Base-by-base conservation (phyloP, 164 flowering plant species). In the Aristolochia californica region DNA sequence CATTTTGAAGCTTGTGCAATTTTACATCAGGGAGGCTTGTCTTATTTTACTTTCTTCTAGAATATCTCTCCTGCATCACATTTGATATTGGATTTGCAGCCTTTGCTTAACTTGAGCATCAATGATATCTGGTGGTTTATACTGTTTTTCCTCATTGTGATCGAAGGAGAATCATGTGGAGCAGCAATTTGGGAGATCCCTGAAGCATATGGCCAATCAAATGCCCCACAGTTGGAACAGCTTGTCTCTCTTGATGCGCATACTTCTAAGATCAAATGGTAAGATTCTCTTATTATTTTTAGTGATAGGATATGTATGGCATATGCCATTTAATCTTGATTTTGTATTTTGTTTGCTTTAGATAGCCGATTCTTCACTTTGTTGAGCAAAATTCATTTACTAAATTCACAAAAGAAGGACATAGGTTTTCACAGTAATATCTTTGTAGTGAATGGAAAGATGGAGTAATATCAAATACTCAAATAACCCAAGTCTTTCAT, bases 111-210 rank as follows among this genome's bases (percentile, higher is more conserved):
- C 10, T 28, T 34, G 40, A 2, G 13, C 57, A 13, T 17, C 20
- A 27, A 28, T 54, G 38, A 7, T 14, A 20, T 52, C 34, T 15
- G 2, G 51, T 12, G 18, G 58, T 40, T 56, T 47, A 56, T 21
- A 54, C 20, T 54, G 16, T 54, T 27, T 16, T 27, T 16, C 12
- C 14, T 14, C 17, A n/a, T 56, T 72, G 15, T 40, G 45, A 45
- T 72, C 75, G 59, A 76, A 87, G 99, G 97, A 54, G 96, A 87
- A 68, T 68, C 88, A 48, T 80, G 77, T 77, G 97, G 91, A 62
- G 99, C 97, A 24, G 87, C 96, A 24, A 61, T 93, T 61, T 93
- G 99, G 99, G 85, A 89, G 75, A 89, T 87, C 48, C 99, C 99
- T 43, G 97, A 89, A 77, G 69, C 85, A 20, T 85, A 87, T 73